Base-by-base conservation (phyloP, 2,329 filamentous ascomycete genomes). In the Sporothrix globosa region DNA sequence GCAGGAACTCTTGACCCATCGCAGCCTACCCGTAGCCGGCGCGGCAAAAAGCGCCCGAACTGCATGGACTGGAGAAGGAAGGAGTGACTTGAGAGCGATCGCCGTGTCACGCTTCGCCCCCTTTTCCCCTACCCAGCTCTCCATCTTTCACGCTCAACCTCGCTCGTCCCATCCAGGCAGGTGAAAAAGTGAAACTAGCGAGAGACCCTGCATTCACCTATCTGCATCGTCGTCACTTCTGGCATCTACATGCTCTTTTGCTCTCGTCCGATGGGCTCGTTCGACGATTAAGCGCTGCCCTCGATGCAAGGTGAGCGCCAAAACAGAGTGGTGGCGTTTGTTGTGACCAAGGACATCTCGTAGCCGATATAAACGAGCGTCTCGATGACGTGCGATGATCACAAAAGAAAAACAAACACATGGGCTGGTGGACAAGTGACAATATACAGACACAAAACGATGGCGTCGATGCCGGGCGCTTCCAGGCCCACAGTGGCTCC, bases 231-330 rank as follows among this genome's bases (percentile, higher is more conserved):
- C 44, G 39, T 50, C 17, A 50, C 34, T 48, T 50, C n/a, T 27
- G 30, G 44, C 39, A 46, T 46, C 30, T 13, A 34, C 34, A 34
- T 9, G 5, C 17, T 41, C 30, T 41, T n/a, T n/a, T 50, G 10
- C 56, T 21, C 30, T 60, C 30, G 9, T 60, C 39, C 21, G 39
- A 61, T 63, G 58, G 39, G 39, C 58, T 46, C 5, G 11, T 10
- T 19, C 6, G 6, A 27, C n/a, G 39, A 46, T 46, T 27, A 63
- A 63, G 58, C 58, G 58, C 58, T 44, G 39, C 58, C 58, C n/a
- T 46, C 11, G 39, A 44, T 63, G 58, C 58, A 46, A 63, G 58
- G 39, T 63, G 39, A 60, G 56, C 56, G 56, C 30, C 56, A 60
- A 41, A 14, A 14, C 17, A 63, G 21, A 19, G 58, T 17, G 27